Base-by-base conservation (phyloP, 2,329 filamentous ascomycete genomes). In the Paraconiothyrium brasiliense region DNA sequence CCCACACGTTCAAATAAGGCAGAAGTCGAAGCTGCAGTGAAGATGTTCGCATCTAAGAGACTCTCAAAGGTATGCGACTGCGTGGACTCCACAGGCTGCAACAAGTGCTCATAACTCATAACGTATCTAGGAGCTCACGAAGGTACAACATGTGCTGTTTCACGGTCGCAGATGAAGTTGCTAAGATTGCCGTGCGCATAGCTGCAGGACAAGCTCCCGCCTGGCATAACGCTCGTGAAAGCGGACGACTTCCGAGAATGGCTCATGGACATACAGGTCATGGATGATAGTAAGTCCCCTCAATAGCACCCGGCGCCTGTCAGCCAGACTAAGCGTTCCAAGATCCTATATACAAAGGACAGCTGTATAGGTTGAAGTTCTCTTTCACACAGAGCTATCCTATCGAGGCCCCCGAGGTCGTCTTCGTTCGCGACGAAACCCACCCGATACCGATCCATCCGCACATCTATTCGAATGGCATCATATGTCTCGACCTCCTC, bases 401-500 rank as follows among this genome's bases (percentile, higher is more conserved):
- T 16, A 99, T 99, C 72, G 93, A 86, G 64, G 91, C 95, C 0
- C 95, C 95, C 27, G 95, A 99, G 84, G 95, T 98, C 67, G 91
- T 92, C 59, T 99, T 99, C 75, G 85, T 92, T 58, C 84, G 89
- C 70, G 82, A 87, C 57, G 78, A 87, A 37, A 72, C 73, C 43
- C 85, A 86, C 46, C 82, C 84, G 2, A 94, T 99, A 71, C 95
- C 95, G 0, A 94, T 97, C 78, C 95, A 99, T 74, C 95, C 95
- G 3, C 95, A 99, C 82, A 92, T 99, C 79, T 99, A 99, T 83
- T 95, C 92, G 71, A 99, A 99, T 79, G 95, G 95, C 71, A 97
- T 98, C 78, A 99, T 99, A 76, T 99, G 95, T 74, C 90, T 99
- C 52, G 95, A 99, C 72, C 87, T 99, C 1, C 88, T 99, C 9